Conservation (phyloP, 495 filamentous ascomycete genomes). For the Pyronema omphalodes region DNA sequence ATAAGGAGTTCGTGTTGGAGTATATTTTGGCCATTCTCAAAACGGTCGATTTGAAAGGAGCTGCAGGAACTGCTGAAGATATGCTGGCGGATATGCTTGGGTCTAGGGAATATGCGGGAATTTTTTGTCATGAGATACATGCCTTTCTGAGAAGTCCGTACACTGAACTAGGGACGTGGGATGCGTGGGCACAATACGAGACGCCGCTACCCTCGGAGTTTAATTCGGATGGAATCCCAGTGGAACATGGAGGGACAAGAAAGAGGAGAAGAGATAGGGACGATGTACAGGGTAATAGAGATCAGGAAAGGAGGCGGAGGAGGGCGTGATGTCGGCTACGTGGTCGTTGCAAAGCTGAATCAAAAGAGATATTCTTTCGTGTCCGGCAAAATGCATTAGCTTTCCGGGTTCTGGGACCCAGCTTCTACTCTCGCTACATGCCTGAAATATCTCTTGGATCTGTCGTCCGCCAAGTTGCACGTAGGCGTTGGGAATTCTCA, state of each 20-base stretch:
- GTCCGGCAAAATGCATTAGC: too few relatives aligned
- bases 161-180: conserved; percentile 12
- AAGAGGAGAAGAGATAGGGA: background rate
- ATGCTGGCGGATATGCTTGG: conserved; percentile 78
- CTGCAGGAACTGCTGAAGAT: conserved; percentile 68
- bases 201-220: conserved; percentile 11
- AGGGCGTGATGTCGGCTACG: background rate
- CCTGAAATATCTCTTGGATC: too few relatives aligned
- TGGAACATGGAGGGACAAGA: background rate
- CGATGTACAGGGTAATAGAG: background rate
- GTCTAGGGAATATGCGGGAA: conserved; percentile 43
- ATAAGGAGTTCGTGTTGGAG: conserved; percentile 74
- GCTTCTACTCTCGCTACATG: too few relatives aligned
- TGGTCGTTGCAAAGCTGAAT: too few relatives aligned
- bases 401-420: too few relatives aligned
- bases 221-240: background rate
- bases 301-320: background rate
- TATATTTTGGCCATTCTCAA: conserved; percentile 80
- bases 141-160: conserved; percentile 21
- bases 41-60: conserved; percentile 74
- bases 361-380: too few relatives aligned
- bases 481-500: too few relatives aligned
- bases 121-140: conserved; percentile 36
- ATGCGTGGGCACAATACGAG: conserved; percentile 20
- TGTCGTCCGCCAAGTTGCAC: too few relatives aligned